A percentile compares a stretch with the other conserved stretches of the same genome.
Evolutionary conservation across 225 moss, liverwort and hornwort genomes (phyloP).

Genomic region (Polytrichum commune): DNA sequence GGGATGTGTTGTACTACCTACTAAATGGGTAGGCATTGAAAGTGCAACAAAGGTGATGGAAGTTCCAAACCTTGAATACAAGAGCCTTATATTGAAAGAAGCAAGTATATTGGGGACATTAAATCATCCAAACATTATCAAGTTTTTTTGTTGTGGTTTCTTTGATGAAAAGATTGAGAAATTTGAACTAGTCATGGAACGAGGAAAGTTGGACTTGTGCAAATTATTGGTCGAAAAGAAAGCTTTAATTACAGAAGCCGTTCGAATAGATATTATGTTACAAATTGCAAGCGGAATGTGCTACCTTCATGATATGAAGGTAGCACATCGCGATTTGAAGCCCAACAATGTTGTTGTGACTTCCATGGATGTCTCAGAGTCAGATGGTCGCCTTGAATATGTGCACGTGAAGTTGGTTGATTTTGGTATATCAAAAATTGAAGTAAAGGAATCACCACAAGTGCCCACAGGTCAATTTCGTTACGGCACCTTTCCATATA

Average conservation of each 20-base stretch:
- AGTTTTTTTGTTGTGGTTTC: constrained; percentile 8
- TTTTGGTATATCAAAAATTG: constrained; percentile 5
- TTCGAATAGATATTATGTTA: neutral
- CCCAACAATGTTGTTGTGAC: constrained; percentile 2
- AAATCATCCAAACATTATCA: neutral
- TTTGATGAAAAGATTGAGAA: neutral
- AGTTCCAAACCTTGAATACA: neutral
- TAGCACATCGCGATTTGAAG: constrained; percentile 10
- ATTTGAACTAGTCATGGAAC: constrained; percentile 7
- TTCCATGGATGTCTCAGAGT: neutral
- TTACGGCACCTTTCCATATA: neutral
- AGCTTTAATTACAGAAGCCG: neutral
- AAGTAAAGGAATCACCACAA: neutral
- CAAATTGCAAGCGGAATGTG: constrained; percentile 10
- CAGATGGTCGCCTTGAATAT: neutral
- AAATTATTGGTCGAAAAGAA: neutral
- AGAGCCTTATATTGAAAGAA: neutral
- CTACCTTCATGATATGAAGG: constrained; percentile 8
- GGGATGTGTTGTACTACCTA: neutral
- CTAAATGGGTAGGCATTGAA: neutral
- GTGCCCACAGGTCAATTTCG: neutral
- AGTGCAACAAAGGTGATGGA: neutral
- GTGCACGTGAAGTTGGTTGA: neutral
- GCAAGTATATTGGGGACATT: neutral
- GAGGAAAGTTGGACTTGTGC: neutral